Base-by-base conservation (phyloP, 2,329 filamentous ascomycete species). In the Nigrograna mackinnonii region DNA sequence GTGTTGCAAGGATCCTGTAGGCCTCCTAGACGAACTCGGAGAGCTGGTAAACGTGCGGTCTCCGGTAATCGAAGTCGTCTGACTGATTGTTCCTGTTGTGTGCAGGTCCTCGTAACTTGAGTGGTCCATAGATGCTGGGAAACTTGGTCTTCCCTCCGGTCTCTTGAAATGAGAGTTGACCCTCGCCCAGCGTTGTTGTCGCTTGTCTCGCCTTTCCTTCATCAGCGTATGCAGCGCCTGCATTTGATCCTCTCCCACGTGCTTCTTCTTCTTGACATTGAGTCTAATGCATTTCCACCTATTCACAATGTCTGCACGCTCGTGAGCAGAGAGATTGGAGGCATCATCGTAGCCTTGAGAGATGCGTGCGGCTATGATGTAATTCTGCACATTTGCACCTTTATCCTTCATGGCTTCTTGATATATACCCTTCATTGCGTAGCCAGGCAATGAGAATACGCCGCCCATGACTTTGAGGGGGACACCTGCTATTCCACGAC, bases 391-490 rank as follows among this genome's bases (percentile, higher is more conserved):
- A 48, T 82, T 88, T 33, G 79, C 83, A 18, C 85, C 83, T 52
- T 89, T 86, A 34, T 79, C 69, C 49, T 86, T 89, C 47, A 84
- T 79, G 39, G 94, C 77, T 62, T 92, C 86, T 30, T 87, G 87
- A 56, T 92, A 84, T 1, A 94, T 76, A 2, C 91, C 91, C 62
- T 91, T 88, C 76, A 91, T 86, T 3, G 88, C 80, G 59, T 94
- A 95, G 4, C 86, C 91, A 0, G 89, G 88, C 4, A 95, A 68
- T 1, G 82, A 81, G 41, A 72, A 70, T 16, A 71, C 64, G 20
- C 73, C 89, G 45, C 88, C 89, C 43, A 85, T 81, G n/a, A 90
- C 87, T 62, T 95, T 95, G 16, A 94, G 71, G 1, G 94, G 76
- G 2, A 95, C 65, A 0, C 91, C 91, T 4, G 89, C 89, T 28